These are phyloP conservation scores for Leccinum disarticulatum DNA, from an alignment of 768 basidiomycete species.

Conservation along the genomic window DNA sequence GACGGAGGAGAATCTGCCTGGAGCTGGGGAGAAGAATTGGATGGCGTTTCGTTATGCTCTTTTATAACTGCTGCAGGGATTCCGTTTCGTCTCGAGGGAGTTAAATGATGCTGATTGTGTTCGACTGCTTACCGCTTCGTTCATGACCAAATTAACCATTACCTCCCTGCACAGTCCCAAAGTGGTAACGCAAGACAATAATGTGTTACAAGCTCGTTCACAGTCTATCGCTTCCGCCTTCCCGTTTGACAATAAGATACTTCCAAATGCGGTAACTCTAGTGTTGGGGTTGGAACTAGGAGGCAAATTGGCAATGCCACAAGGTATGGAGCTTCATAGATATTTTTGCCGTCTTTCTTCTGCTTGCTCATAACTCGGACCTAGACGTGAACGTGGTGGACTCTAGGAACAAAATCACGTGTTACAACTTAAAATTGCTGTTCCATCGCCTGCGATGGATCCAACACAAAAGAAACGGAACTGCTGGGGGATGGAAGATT, in stretches of 20 bases:
- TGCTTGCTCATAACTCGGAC: background rate
- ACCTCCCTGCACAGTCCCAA: background rate
- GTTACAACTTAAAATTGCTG: background rate
- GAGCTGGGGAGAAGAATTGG: slow-evolving; percentile 5
- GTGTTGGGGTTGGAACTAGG: slow-evolving; percentile 5
- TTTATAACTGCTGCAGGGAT: slow-evolving; percentile 20
- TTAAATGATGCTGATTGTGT: background rate
- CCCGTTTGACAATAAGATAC: slow-evolving; percentile 20
- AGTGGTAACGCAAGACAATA: slow-evolving; percentile 23
- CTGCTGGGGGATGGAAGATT: background rate
- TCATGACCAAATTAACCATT: background rate
- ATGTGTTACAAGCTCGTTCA: background rate
- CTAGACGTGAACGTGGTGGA: background rate
- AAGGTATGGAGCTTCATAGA: background rate
- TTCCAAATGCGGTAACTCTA: slow-evolving; percentile 23
- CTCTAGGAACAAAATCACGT: background rate
- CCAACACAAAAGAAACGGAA: slow-evolving; percentile 11
- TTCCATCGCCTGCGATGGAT: background rate
- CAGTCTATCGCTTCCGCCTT: background rate
- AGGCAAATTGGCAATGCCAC: background rate
- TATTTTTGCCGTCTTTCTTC: background rate
- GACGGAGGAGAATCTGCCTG: slow-evolving; percentile 4
- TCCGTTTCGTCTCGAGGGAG: background rate
- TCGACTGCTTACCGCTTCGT: background rate
- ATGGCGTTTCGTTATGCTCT: background rate